Conservation (phyloP, 192 early-diverging fungal genomes). For the Coemansia guatemalensis region DNA sequence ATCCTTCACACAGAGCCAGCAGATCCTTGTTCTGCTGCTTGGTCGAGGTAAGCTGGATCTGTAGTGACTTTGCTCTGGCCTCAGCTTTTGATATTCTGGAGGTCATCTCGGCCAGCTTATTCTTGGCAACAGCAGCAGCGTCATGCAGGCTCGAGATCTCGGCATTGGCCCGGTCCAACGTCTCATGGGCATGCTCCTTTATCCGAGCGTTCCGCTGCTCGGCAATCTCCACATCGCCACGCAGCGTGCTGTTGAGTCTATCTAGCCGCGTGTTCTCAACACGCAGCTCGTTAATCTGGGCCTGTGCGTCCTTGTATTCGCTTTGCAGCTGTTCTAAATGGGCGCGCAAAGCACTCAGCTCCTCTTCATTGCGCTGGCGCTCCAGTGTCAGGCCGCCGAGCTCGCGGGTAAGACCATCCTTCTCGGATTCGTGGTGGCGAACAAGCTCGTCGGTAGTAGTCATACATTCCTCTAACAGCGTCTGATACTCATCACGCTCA, state of each 20-base stretch:
- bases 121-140: not conserved
- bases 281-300: slow-evolving; percentile 8
- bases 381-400: slow-evolving; percentile 33
- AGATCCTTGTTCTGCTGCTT: slow-evolving; percentile 27
- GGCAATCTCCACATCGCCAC: slow-evolving; percentile 35
- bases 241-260: slow-evolving; percentile 16
- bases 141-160: slow-evolving; percentile 32
- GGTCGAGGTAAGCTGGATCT: slow-evolving; percentile 40
- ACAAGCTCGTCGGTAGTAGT: slow-evolving; percentile 27
- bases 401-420: slow-evolving; percentile 29
- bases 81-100: slow-evolving; percentile 16
- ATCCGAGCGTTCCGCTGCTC: slow-evolving; percentile 41
- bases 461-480: slow-evolving; percentile 39
- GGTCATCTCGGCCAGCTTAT: slow-evolving; percentile 8
- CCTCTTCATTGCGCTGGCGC: slow-evolving; percentile 30
- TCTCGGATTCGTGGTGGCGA: slow-evolving; percentile 29
- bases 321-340: slow-evolving; percentile 1
- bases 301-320: slow-evolving; percentile 23
- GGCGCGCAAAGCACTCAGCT: slow-evolving; percentile 9
- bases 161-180: slow-evolving; percentile 35
- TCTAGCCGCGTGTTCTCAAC: slow-evolving; percentile 33
- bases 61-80: slow-evolving; percentile 22
- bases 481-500: slow-evolving; percentile 30
- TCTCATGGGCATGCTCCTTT: slow-evolving; percentile 43
- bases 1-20: slow-evolving; percentile 29